Evolutionary conservation across 2,329 filamentous ascomycete species (phyloP), one percentile per base, ranked within the genome.

Genomic region (Rasamsonia emersonii): DNA sequence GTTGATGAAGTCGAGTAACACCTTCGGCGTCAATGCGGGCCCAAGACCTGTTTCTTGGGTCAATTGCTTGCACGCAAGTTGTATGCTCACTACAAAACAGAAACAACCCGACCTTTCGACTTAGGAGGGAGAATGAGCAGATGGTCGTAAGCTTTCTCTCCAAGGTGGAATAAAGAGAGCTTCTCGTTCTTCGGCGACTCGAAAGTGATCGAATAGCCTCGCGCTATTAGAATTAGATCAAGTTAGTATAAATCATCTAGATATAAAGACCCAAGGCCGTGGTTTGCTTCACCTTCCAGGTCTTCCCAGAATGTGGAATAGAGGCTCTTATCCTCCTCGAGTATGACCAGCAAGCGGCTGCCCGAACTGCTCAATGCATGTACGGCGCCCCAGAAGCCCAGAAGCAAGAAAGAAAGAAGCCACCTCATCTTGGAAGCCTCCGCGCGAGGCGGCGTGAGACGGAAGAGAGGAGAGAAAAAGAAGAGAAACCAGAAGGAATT

Each of bases 1-100:
- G 61, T 94, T 91, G 67, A 94, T 67, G 64, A 95, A 98, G 48
- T 96, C 77, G 58, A 96, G 73, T 45, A 98, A 75, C 42, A 80
- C 66, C 55, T 86, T 85, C 32, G 91, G 86, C 3, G 85, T 89
- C 56, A 98, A 67, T 47, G 82, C 79, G 43, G 89, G 86, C 35
- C 91, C 91, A 39, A 95, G 82, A 40, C 85, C 83, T 86, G 40
- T 32, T 32, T 28, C 18, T 32, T 20, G 28, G 29, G 46, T 49
- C 44, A 55, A 49, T 54, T 49, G 40, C 40, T 18, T 24, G 13
- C 10, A 21, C 18, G 19, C 21, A 18, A 33, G 18, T 25, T 31
- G 18, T 18, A 35, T 18, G 7, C 11, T 9, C 24, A 23, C 14
- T 15, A 32, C 15, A 26, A 15, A 13, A 32, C 16, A n/a, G 18